Evolutionary conservation across 1,284 basidiomycete species (phyloP), one percentile per base, ranked within the genome.

Genomic region (Sutorius eximius): DNA sequence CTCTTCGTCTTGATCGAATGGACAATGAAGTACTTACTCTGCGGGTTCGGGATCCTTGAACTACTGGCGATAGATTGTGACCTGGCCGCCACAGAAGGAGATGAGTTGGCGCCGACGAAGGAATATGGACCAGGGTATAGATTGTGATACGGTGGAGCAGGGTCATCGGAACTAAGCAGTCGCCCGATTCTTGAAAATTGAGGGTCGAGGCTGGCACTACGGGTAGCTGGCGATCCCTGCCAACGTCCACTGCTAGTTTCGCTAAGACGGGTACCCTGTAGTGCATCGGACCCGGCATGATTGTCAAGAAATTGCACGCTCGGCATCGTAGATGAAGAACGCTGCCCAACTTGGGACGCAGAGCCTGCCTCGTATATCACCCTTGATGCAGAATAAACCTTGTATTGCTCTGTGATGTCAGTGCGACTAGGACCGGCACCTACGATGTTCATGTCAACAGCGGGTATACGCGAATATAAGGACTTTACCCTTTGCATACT

Each of bases 401-500:
- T 79, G 66, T 91, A 86, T 59, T 93, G 87, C 69, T 98, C 96
- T 10, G 80, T 82, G 16, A 93, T 79, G 53, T 97, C 93, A 50
- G 89, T 76, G 18, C 90, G 82, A 36, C 89, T 80, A 30, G 89
- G 84, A 52, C 93, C 94, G 57, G 91, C 81, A 36, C 92, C 93
- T 87, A 63, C 12, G 49, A 33, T 24, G 36, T 13, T 59, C 44
- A 61, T 66, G 52, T 65, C 71, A 60, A 15, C 45, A n/a, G 12
- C 30, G 34, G 10, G n/a, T 9, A 6, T 4, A 37, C 29, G 30
- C 46, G 42, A 57, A 29, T 2, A 11, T 33, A 37, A 36, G 32
- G 36, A 24, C 24, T 33, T 18, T 61, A 93, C 94, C 91, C 81
- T 98, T 94, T 5, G 91, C 88, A 90, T 94, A 97, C 22, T 75